Evolutionary conservation across 78 protist species (phyloP).

Genomic region (Dictyostelium firmibasis): DNA sequence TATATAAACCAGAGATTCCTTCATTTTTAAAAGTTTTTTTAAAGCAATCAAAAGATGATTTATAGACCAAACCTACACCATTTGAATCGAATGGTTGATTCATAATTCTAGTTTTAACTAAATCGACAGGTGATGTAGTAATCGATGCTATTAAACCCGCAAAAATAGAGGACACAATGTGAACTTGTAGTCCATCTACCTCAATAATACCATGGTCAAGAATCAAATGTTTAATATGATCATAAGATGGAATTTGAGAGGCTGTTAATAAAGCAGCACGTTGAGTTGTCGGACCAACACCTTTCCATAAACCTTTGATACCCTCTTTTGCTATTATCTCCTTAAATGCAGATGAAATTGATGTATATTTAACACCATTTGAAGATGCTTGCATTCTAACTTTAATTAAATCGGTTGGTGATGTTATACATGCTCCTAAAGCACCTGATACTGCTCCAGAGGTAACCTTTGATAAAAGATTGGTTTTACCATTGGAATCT

Average conservation of each 20-base stretch:
- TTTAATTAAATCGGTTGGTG: slow-evolving; percentile 80
- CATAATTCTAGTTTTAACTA: slow-evolving; percentile 81
- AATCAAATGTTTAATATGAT: slow-evolving; percentile 64
- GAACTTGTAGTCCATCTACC: slow-evolving; percentile 44
- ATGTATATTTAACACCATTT: slow-evolving; percentile 22
- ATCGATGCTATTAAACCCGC: slow-evolving; percentile 83
- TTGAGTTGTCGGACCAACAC: slow-evolving; percentile 65
- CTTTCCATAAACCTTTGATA: slow-evolving; percentile 55
- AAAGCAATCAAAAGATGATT: slow-evolving; percentile 66
- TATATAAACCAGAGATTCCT: slow-evolving; percentile 77
- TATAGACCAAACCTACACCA: slow-evolving; percentile 31
- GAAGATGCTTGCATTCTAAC: slow-evolving; percentile 80
- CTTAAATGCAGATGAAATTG: slow-evolving; percentile 41
- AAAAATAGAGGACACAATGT: slow-evolving; percentile 19
- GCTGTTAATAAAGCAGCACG: slow-evolving; percentile 81
- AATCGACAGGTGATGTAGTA: slow-evolving; percentile 59
- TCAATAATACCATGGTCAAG: slow-evolving; percentile 5
- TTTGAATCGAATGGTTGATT: slow-evolving; percentile 50
- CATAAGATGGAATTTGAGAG: slow-evolving; percentile 70
- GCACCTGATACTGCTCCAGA: slow-evolving; percentile 61
- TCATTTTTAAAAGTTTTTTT: slow-evolving; percentile 54
- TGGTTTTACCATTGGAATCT: not conserved
- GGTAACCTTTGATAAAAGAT: slow-evolving; percentile 17
- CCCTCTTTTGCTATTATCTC: slow-evolving; percentile 57
- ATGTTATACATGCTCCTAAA: slow-evolving; percentile 80